phyloP scores from a whole-genome alignment of 2,329 filamentous ascomycete species.

The Pseudogymnoascus pannorum region DNA sequence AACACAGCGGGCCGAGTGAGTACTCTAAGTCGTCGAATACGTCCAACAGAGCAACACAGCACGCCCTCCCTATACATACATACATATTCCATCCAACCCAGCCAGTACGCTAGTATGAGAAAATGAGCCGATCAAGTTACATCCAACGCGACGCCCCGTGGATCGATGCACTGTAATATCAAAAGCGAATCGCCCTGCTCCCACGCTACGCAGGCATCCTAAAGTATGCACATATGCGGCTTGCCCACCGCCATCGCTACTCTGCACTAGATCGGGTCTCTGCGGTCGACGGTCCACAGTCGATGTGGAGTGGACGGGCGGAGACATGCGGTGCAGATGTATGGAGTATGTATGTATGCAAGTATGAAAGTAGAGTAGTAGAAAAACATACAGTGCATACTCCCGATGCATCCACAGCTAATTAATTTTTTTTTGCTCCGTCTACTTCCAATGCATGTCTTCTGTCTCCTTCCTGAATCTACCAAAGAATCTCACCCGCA shows the following conservation, averaged over 20 bases:
- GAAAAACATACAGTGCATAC: background rate
- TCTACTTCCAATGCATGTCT: background rate
- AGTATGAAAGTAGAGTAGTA: background rate
- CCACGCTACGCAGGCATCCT: background rate
- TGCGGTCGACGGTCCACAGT: too few relatives aligned
- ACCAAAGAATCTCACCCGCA: background rate
- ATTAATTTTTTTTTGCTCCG: background rate
- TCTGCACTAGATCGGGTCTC: background rate
- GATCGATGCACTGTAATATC: background rate
- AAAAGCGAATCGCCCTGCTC: background rate
- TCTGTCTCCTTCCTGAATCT: background rate
- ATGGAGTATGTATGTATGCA: background rate
- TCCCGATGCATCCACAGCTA: background rate
- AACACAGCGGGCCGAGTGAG: background rate
- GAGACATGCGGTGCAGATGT: background rate
- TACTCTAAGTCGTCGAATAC: background rate
- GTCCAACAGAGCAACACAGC: background rate
- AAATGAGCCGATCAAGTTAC: slow-evolving; percentile 5
- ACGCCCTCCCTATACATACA: too few relatives aligned
- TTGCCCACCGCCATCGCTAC: background rate
- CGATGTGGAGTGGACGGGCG: background rate
- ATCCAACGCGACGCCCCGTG: slow-evolving; percentile 2
- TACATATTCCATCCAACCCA: background rate
- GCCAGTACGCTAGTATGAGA: background rate
- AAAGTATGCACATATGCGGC: background rate